Percentiles rank a stretch among this genome's conserved stretches.
Evolutionary conservation across 2,329 filamentous ascomycete species (phyloP).

Genomic region (Curvularia spicifera): DNA sequence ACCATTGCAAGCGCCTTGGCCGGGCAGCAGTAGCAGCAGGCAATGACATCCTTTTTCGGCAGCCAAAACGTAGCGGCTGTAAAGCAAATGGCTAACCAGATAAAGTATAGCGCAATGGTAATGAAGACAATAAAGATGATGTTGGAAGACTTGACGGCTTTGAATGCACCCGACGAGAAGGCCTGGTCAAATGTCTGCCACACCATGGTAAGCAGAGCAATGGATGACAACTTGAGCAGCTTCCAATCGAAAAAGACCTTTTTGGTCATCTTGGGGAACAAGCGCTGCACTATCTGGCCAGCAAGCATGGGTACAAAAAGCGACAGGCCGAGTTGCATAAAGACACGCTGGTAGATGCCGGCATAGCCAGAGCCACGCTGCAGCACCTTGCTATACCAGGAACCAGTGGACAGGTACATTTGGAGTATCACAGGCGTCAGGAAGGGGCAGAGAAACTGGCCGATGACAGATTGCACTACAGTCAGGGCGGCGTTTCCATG

Average conservation of each 20-base stretch:
- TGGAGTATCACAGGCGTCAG: conserved; percentile 69
- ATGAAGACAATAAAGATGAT: conserved; percentile 72
- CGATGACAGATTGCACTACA: conserved; percentile 70
- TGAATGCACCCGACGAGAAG: conserved; percentile 69
- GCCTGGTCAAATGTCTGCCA: conserved; percentile 73
- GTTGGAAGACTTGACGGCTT: conserved; percentile 63
- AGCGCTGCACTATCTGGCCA: conserved; percentile 66
- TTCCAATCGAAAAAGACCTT: conserved; percentile 60
- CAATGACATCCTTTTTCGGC: conserved; percentile 67
- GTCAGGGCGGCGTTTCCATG: conserved; percentile 63
- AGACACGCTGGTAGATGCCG: conserved; percentile 69
- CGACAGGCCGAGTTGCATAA: conserved; percentile 71
- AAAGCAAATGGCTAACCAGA: conserved; percentile 70
- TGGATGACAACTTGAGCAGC: conserved; percentile 53
- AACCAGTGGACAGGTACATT: conserved; percentile 62
- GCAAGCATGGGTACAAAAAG: conserved; percentile 68
- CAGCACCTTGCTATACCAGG: conserved; percentile 63
- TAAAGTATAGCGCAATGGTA: conserved; percentile 66
- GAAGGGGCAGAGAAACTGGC: conserved; percentile 73
- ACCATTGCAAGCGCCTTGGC: conserved; percentile 75
- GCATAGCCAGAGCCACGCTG: conserved; percentile 61
- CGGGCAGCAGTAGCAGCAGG: conserved; percentile 75
- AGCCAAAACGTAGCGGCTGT: conserved; percentile 61
- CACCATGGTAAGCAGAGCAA: conserved; percentile 57
- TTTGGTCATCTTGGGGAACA: conserved; percentile 61